These are phyloP conservation scores for Coleophoma crateriformis DNA, from an alignment of 2,329 filamentous ascomycete species.

Conservation along the genomic window DNA sequence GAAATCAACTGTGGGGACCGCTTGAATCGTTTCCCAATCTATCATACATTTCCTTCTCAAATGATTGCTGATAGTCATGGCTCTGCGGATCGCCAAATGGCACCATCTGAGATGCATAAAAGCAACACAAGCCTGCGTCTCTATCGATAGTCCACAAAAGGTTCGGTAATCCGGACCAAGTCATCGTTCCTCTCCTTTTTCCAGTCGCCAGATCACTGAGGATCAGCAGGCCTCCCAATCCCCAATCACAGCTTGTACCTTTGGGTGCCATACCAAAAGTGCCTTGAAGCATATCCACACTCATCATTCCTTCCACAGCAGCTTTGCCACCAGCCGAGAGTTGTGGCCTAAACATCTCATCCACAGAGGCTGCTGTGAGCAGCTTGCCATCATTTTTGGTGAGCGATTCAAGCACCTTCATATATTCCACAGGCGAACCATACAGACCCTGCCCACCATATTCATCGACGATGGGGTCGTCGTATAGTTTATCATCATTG, in stretches of 20 bases:
- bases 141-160: slow-evolving; percentile 37
- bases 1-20: no score
- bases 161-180: slow-evolving; percentile 40
- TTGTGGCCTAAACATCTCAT: slow-evolving; percentile 41
- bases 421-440: slow-evolving; percentile 33
- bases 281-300: neutral
- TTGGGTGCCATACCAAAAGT: slow-evolving; percentile 24
- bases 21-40: no score
- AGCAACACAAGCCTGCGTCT: slow-evolving; percentile 30
- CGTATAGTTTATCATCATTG: slow-evolving; percentile 6
- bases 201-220: slow-evolving; percentile 28
- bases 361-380: slow-evolving; percentile 33
- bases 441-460: slow-evolving; percentile 31
- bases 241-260: slow-evolving; percentile 32
- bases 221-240: slow-evolving; percentile 34
- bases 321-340: slow-evolving; percentile 25
- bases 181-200: slow-evolving; percentile 31
- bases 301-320: slow-evolving; percentile 8
- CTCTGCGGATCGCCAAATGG: slow-evolving; percentile 33
- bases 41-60: slow-evolving; percentile 35
- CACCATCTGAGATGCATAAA: slow-evolving; percentile 36
- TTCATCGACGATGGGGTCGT: slow-evolving; percentile 10
- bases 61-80: slow-evolving; percentile 30
- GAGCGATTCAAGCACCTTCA: slow-evolving; percentile 39
- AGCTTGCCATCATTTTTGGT: slow-evolving; percentile 42